Evolutionary conservation across 257 asterid genomes (phyloP).

Genomic region (Solanum corneliomulleri): DNA sequence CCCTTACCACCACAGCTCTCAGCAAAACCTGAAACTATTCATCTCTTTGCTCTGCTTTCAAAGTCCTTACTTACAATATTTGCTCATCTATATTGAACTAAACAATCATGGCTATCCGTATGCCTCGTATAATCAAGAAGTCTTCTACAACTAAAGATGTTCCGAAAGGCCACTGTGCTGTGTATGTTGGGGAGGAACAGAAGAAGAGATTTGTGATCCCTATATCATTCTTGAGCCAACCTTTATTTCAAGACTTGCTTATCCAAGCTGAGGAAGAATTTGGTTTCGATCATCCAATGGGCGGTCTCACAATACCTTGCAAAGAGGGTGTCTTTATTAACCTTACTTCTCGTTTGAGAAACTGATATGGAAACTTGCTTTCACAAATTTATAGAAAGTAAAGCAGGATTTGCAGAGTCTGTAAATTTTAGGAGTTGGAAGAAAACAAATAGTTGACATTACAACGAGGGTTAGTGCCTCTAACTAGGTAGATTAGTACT

Average conservation of each 20-base stretch:
- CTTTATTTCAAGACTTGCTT: constrained; percentile 31
- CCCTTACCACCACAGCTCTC: neutral
- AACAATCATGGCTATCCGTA: neutral
- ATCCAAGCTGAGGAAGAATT: constrained; percentile 24
- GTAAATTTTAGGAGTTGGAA: neutral
- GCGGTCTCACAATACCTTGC: constrained; percentile 50
- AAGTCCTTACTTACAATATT: neutral
- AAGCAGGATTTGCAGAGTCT: neutral
- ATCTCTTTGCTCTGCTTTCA: neutral
- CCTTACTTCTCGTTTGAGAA: constrained; percentile 17
- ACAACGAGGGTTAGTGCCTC: neutral
- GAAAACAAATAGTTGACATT: neutral
- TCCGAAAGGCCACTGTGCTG: constrained; percentile 48
- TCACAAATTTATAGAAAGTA: neutral
- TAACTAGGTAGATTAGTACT: neutral
- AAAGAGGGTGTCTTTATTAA: constrained; percentile 18
- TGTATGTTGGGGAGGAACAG: constrained; percentile 39
- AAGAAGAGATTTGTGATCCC: constrained; percentile 26
- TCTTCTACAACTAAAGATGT: constrained; percentile 1
- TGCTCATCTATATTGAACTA: neutral
- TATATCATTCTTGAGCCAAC: constrained; percentile 26
- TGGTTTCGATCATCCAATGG: constrained; percentile 47
- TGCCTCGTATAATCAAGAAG: neutral
- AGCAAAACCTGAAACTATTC: neutral
- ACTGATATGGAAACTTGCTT: neutral